phyloP scores from a whole-genome alignment of 192 early-diverging fungal genomes.

The Physocladia obscura region DNA sequence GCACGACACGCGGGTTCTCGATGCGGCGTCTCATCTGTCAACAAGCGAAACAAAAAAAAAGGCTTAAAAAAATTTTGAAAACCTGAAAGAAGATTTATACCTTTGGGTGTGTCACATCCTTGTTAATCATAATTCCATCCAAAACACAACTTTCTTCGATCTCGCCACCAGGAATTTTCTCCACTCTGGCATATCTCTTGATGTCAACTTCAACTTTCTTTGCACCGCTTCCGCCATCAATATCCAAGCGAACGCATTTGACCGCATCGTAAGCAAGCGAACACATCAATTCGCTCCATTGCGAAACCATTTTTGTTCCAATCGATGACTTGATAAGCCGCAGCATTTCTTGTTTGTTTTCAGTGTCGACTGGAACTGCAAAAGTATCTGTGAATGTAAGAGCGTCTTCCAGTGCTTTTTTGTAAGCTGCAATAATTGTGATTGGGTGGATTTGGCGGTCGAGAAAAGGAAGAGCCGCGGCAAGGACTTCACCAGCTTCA shows the following conservation, averaged over 20 bases:
- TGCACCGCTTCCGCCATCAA: constrained; percentile 59
- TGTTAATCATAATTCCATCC: constrained; percentile 98
- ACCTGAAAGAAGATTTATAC: neutral
- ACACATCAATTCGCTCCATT: constrained; percentile 98
- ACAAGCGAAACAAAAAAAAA: constrained; percentile 39
- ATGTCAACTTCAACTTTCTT: constrained; percentile 88
- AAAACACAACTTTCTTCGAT: constrained; percentile 93
- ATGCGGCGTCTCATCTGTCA: constrained; percentile 78
- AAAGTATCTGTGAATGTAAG: constrained; percentile 82
- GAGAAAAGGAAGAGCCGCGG: constrained; percentile 86
- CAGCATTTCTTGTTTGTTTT: constrained; percentile 86
- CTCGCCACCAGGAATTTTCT: constrained; percentile 98
- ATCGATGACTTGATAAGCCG: constrained; percentile 86
- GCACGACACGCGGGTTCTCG: constrained; percentile 92
- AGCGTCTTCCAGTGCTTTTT: constrained; percentile 90
- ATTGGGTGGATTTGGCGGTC: constrained; percentile 98
- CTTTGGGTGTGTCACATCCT: constrained; percentile 98
- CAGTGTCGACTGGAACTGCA: constrained; percentile 79
- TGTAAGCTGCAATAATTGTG: constrained; percentile 91
- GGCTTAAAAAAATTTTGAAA: neutral
- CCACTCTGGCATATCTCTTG: constrained; percentile 95
- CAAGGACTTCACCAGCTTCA: constrained; percentile 92
- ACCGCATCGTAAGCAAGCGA: constrained; percentile 92
- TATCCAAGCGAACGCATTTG: constrained; percentile 73
- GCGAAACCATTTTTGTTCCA: constrained; percentile 94